Evolutionary conservation across 1,284 basidiomycete genomes (phyloP).

Genomic region (Cutaneotrichosporon dermatis): DNA sequence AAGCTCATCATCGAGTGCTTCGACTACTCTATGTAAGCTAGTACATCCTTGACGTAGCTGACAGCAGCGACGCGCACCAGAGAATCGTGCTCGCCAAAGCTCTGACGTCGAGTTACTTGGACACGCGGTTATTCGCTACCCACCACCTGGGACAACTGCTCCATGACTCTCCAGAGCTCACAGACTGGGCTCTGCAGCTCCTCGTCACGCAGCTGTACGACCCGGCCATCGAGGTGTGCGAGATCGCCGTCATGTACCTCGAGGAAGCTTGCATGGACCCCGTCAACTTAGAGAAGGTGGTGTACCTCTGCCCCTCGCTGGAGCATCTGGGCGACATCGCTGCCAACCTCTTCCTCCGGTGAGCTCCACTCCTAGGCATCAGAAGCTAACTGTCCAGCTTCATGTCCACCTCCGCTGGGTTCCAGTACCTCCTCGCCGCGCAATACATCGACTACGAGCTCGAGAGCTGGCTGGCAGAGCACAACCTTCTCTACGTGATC

Average conservation of each 20-base stretch:
- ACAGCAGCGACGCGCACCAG: slow-evolving; percentile 76
- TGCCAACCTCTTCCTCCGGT: slow-evolving; percentile 82
- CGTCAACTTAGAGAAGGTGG: slow-evolving; percentile 79
- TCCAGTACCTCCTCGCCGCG: slow-evolving; percentile 82
- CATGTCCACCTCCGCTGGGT: slow-evolving; percentile 89
- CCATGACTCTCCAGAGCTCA: slow-evolving; percentile 54
- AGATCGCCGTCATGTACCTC: slow-evolving; percentile 80
- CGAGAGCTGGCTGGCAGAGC: slow-evolving; percentile 82
- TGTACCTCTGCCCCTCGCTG: slow-evolving; percentile 88
- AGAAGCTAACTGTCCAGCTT: slow-evolving; percentile 51
- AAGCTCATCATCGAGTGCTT: slow-evolving; percentile 86
- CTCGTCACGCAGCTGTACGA: slow-evolving; percentile 95
- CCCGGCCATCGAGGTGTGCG: slow-evolving; percentile 79
- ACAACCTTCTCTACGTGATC: slow-evolving; percentile 47
- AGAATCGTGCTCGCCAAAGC: slow-evolving; percentile 89
- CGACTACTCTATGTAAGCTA: slow-evolving; percentile 72
- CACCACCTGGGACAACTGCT: slow-evolving; percentile 71
- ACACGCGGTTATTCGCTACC: slow-evolving; percentile 83
- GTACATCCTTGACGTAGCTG: neutral
- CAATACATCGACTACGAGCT: slow-evolving; percentile 92
- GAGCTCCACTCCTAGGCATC: slow-evolving; percentile 25
- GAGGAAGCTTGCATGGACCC: slow-evolving; percentile 84
- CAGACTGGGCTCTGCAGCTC: slow-evolving; percentile 80
- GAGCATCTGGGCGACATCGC: slow-evolving; percentile 93
- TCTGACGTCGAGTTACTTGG: slow-evolving; percentile 83